A percentile compares a stretch with the other conserved stretches of the same genome.
phyloP scores from a whole-genome alignment of 2,329 filamentous ascomycete species.

The Macrophomina pseudophaseolina region DNA sequence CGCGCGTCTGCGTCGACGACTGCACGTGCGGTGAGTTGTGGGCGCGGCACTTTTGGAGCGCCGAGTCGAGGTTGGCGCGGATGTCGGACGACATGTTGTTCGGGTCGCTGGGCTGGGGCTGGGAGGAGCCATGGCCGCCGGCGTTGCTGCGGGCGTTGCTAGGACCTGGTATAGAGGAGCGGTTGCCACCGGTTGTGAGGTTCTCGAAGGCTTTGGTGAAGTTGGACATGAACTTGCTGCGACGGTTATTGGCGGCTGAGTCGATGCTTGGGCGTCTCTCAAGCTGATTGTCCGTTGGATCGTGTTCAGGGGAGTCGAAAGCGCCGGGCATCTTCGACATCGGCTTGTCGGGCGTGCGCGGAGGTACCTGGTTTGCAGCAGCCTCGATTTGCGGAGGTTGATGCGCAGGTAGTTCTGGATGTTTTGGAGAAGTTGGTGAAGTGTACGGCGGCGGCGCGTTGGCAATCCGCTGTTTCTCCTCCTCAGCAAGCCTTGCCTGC shows the following conservation, averaged over 20 bases:
- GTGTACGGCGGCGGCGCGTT: constrained; percentile 11
- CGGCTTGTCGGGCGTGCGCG: constrained; percentile 34
- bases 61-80: constrained; percentile 53
- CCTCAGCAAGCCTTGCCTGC: constrained; percentile 58
- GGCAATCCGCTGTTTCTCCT: constrained; percentile 55
- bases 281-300: constrained; percentile 29
- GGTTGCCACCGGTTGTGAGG: constrained; percentile 28
- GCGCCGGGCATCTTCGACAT: constrained; percentile 40
- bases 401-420: constrained; percentile 40
- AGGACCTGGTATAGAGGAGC: constrained; percentile 30
- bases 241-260: constrained; percentile 36
- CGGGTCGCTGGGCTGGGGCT: constrained; percentile 13
- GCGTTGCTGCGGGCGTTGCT: not conserved
- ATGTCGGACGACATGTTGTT: constrained; percentile 31
- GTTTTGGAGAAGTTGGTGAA: constrained; percentile 25
- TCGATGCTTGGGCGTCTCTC: constrained; percentile 39
- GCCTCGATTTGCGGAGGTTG: constrained; percentile 17
- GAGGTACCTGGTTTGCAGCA: constrained; percentile 14
- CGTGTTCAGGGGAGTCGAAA: constrained; percentile 42
- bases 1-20: constrained; percentile 70
- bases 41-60: constrained; percentile 77
- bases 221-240: constrained; percentile 41
- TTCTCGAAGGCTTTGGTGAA: constrained; percentile 30
- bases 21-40: constrained; percentile 78
- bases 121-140: not conserved